Evolutionary conservation across 2,329 filamentous ascomycete genomes (phyloP).

Genomic region (Beauveria varroae): DNA sequence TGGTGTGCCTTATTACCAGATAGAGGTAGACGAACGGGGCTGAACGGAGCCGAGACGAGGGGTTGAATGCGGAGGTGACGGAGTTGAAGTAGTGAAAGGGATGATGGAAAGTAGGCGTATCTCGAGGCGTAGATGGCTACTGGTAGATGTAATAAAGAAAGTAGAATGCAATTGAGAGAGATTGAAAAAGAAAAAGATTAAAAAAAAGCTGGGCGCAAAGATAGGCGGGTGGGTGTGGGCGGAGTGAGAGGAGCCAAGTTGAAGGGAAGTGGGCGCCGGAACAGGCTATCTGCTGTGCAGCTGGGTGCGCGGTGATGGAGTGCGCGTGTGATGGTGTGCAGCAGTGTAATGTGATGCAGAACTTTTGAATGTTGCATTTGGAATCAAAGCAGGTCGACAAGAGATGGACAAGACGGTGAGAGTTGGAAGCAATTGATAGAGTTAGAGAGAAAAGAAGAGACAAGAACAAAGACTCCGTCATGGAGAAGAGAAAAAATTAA

Average conservation of each 20-base stretch:
- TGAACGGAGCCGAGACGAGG: neutral
- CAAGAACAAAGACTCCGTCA: no score
- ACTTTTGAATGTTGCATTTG: no score
- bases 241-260: constrained; percentile 5
- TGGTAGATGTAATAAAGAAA: neutral
- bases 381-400: no score
- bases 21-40: neutral
- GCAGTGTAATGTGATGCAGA: neutral
- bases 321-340: neutral
- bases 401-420: no score
- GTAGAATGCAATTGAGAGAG: neutral
- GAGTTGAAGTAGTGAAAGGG: neutral
- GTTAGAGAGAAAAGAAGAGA: no score
- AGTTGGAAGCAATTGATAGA: no score
- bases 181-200: neutral
- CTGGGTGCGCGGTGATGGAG: neutral
- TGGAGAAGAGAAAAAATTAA: neutral
- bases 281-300: neutral
- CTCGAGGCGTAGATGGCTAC: neutral
- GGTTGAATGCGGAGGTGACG: neutral
- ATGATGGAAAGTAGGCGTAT: neutral
- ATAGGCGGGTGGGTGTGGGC: constrained; percentile 4
- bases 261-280: neutral
- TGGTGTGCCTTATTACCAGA: neutral
- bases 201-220: neutral